Percentiles rank a stretch among this genome's conserved stretches.
phyloP scores from a whole-genome alignment of 2,329 filamentous ascomycete species.

The Fusarium beomiforme region DNA sequence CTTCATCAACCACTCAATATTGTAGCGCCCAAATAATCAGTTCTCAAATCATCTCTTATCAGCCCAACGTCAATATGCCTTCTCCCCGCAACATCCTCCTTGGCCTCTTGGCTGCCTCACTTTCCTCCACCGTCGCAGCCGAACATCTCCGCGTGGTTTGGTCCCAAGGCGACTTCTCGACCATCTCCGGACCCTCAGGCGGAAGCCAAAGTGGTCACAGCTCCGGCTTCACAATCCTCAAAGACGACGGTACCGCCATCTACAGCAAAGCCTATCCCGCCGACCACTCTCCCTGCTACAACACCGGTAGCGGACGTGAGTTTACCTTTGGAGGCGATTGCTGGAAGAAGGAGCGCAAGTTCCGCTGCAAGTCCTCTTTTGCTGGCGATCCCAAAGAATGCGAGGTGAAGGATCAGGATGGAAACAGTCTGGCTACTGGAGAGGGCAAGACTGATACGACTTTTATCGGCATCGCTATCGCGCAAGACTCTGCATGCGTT shows the following conservation, averaged over 20 bases:
- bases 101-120: not conserved
- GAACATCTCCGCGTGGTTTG: conserved; percentile 16
- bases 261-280: not conserved
- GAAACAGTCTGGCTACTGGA: conserved; percentile 1
- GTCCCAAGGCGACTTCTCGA: conserved; percentile 4
- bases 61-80: not conserved
- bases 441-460: conserved; percentile 7
- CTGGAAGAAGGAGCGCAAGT: conserved; percentile 9
- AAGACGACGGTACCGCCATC: conserved; percentile 10
- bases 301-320: not conserved
- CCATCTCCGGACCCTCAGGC: conserved; percentile 1
- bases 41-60: too few species aligned
- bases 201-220: not conserved
- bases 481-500: conserved; percentile 3
- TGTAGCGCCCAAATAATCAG: too few species aligned
- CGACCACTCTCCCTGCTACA: conserved; percentile 4
- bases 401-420: conserved; percentile 8
- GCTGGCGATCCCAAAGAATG: conserved; percentile 3
- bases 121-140: not conserved
- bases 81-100: not conserved
- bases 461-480: conserved; percentile 16
- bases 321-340: conserved; percentile 4
- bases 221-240: conserved; percentile 10
- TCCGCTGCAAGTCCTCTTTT: not conserved
- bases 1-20: not conserved